Conservation (phyloP, 2,329 filamentous ascomycete genomes). For the Ascocoryne sarcoides region DNA sequence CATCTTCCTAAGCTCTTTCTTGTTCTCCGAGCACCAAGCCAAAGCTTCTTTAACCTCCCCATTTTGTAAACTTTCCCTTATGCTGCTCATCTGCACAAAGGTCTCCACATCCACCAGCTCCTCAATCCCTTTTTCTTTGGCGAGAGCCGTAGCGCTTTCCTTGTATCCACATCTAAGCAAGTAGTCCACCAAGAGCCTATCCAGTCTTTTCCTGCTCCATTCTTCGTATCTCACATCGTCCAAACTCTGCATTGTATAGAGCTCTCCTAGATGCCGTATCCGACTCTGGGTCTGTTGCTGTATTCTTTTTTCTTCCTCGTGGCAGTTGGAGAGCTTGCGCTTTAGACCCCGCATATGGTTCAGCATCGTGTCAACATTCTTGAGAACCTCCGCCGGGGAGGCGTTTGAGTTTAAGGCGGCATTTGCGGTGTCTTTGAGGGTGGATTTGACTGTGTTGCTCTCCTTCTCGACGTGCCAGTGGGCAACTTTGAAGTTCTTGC, state of each 20-base stretch:
- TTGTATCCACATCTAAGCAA: slow-evolving; percentile 76
- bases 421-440: slow-evolving; percentile 50
- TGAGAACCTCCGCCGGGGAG: slow-evolving; percentile 65
- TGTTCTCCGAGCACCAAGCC: slow-evolving; percentile 88
- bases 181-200: slow-evolving; percentile 87
- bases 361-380: slow-evolving; percentile 77
- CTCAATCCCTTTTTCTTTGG: slow-evolving; percentile 64
- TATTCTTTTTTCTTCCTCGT: slow-evolving; percentile 71
- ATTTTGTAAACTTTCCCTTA: slow-evolving; percentile 62
- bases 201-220: slow-evolving; percentile 75
- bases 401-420: slow-evolving; percentile 39
- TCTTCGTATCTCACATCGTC: slow-evolving; percentile 89
- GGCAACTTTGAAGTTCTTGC: slow-evolving; percentile 86
- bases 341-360: slow-evolving; percentile 77
- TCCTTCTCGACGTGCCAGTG: slow-evolving; percentile 70
- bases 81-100: slow-evolving; percentile 72
- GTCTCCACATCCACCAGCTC: slow-evolving; percentile 83
- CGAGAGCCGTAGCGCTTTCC: slow-evolving; percentile 66
- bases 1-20: slow-evolving; percentile 82
- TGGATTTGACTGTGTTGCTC: slow-evolving; percentile 50
- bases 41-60: slow-evolving; percentile 72
- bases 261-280: slow-evolving; percentile 69
- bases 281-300: slow-evolving; percentile 69
- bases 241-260: slow-evolving; percentile 71
- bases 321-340: slow-evolving; percentile 69